Evolutionary conservation across 345 rosid genomes (phyloP), one percentile per base, ranked within the genome.

Genomic region (Garcia nutans): DNA sequence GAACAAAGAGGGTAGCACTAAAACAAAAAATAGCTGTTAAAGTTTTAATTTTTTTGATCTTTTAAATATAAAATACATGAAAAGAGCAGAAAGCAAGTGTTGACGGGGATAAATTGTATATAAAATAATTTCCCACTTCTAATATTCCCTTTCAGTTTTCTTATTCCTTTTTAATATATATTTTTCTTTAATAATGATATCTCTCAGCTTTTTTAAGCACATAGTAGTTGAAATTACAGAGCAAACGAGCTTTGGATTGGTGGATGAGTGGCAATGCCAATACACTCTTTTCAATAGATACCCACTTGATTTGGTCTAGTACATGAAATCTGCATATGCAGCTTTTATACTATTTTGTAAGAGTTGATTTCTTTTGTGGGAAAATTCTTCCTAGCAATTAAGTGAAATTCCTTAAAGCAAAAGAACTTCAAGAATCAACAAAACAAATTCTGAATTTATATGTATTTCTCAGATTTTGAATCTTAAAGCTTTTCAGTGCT

Each of bases 161-260:
- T 66, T 15, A 9, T 66, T 19, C 17, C 7, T 44, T 70, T 23
- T 9, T 23, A 22, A 23, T 33, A 37, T 37, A 37, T 19, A 15
- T 13, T 33, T 17, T 70, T 26, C 8, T 16, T 41, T 9, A 33
- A 54, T 55, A 55, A 55, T 55, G 61, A 71, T 55, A 31, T 19
- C 26, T 65, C 17, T 42, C 52, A 65, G 70, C 52, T 65, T 65
- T 65, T 65, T 65, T 42, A 65, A 65, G 52, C 70, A 65, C 70
- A 42, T n/a, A 10, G 70, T 42, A 20, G 70, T n/a, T 65, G 70
- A 65, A 65, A 65, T 1, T n/a, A 65, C 26, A 65, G 45, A 10
- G 52, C 22, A 20, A 65, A 19, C 42, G 54, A 65, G 42, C 20
- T 57, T 68, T 59, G 31, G 64, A 17, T 69, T 24, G 45, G n/a